Conservation (phyloP, 192 early-diverging fungal genomes). For the Paraglomus occultum region DNA sequence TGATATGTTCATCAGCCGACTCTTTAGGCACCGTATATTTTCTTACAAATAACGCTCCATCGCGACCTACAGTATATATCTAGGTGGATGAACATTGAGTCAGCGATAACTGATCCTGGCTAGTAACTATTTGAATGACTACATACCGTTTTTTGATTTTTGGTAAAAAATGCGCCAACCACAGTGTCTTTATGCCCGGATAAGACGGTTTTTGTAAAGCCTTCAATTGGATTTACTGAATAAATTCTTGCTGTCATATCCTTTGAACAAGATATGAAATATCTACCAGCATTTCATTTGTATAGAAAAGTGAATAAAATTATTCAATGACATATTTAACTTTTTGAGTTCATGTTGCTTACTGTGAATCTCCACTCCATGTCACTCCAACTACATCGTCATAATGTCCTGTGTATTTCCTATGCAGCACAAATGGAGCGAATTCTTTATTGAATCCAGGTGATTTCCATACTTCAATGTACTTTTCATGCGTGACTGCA, state of each 20-base stretch:
- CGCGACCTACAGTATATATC: conserved; percentile 85
- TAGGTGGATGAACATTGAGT: not conserved
- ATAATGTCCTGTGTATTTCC: conserved; percentile 74
- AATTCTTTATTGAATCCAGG: conserved; percentile 93
- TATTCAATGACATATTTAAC: not conserved
- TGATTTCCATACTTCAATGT: conserved; percentile 87
- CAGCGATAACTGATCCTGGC: not conserved
- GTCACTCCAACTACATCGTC: conserved; percentile 82
- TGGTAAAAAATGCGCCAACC: conserved; percentile 79
- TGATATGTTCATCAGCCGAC: conserved; percentile 38
- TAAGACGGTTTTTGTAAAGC: conserved; percentile 70
- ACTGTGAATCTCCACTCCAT: conserved; percentile 87
- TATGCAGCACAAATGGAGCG: conserved; percentile 84
- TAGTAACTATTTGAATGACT: not conserved
- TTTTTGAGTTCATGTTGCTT: conserved; percentile 22
- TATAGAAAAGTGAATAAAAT: not conserved
- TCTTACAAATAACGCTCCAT: conserved; percentile 90
- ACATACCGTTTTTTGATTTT: conserved; percentile 51
- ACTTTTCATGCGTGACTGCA: conserved; percentile 83
- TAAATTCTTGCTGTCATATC: conserved; percentile 83
- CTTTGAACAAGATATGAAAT: conserved; percentile 59
- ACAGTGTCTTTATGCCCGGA: conserved; percentile 84
- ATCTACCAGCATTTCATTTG: conserved; percentile 30
- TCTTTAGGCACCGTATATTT: conserved; percentile 30
- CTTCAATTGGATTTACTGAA: conserved; percentile 67